Evolutionary conservation across 352 stramenopile genomes (phyloP), one percentile per base, ranked within the genome.

Genomic region (Plasmopara halstedii): DNA sequence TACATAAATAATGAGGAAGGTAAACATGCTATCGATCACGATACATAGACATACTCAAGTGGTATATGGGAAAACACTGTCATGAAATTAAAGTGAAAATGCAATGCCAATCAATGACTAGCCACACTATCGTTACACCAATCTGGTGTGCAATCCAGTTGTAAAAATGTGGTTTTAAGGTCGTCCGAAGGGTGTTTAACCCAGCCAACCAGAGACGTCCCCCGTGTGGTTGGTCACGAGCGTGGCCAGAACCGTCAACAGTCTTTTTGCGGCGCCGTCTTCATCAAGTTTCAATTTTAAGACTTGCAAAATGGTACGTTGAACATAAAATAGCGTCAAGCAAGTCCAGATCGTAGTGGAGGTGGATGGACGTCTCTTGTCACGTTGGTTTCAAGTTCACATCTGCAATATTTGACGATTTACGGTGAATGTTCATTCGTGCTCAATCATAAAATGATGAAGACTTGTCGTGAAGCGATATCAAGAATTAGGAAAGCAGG

Each of bases 221-320:
- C 41, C 32, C 18, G 34, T 21, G 53, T 63, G 58, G 54, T 57
- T 67, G 58, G 60, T 62, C 63, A 47, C 58, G 45, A 69, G n/a
- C n/a, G n/a, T n/a, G n/a, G n/a, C n/a, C n/a, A 35, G 42, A 50
- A 49, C 39, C 40, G 23, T 39, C n/a, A 31, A 50, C 71, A 84
- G 66, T 88, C 73, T 76, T 73, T 71, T 83, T 88, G 73, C 73
- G 68, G 69, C 71, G 59, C 61, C 62, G 73, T 79, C 73, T 84
- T 66, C 67, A 77, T 77, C 73, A 89, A 86, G 69, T 84, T 84
- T 82, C 69, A 82, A 82, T 83, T 83, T 79, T 79, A 84, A 85
- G 73, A 73, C 67, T 75, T 63, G 62, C 77, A 89, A 83, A 71
- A 88, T 89, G 77, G 77, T 89, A 85, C 57, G 77, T 73, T 38